These are phyloP conservation scores for Ascochyta lentis DNA, from an alignment of 2,329 filamentous ascomycete species.

Conservation along the genomic window DNA sequence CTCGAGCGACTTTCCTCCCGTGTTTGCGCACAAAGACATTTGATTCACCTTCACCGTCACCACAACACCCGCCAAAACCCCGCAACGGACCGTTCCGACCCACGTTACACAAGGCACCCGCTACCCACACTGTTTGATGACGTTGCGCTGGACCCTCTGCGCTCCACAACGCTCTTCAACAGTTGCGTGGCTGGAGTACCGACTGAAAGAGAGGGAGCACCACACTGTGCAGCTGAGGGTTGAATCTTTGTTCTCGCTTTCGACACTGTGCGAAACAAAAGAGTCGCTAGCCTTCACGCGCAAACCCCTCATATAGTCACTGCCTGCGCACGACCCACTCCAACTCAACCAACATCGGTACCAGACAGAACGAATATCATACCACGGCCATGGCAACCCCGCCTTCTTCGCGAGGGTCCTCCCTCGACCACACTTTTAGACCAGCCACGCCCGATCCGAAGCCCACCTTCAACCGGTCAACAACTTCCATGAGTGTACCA, in stretches of 20 bases:
- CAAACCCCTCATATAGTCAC: constrained; percentile 10
- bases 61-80: background rate
- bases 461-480: constrained; percentile 20
- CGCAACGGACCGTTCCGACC: constrained; percentile 7
- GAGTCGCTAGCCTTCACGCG: constrained; percentile 1
- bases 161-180: constrained; percentile 4
- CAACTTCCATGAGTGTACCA: constrained; percentile 34
- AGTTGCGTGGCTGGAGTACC: background rate
- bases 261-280: constrained; percentile 7
- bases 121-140: constrained; percentile 5
- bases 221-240: background rate
- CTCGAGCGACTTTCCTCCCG: constrained; percentile 45
- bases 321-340: constrained; percentile 2
- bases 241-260: constrained; percentile 1
- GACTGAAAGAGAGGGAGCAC: background rate
- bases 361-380: constrained; percentile 1
- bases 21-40: constrained; percentile 32
- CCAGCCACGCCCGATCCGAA: constrained; percentile 28
- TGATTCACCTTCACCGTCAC: constrained; percentile 5
- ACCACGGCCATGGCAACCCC: constrained; percentile 30
- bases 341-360: background rate
- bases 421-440: constrained; percentile 24
- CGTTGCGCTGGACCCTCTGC: constrained; percentile 5
- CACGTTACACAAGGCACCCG: constrained; percentile 2
- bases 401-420: constrained; percentile 27